These are phyloP conservation scores for Hyparrhenia diplandra DNA, from an alignment of 176 grass and related monocot genomes.

Conservation along the genomic window DNA sequence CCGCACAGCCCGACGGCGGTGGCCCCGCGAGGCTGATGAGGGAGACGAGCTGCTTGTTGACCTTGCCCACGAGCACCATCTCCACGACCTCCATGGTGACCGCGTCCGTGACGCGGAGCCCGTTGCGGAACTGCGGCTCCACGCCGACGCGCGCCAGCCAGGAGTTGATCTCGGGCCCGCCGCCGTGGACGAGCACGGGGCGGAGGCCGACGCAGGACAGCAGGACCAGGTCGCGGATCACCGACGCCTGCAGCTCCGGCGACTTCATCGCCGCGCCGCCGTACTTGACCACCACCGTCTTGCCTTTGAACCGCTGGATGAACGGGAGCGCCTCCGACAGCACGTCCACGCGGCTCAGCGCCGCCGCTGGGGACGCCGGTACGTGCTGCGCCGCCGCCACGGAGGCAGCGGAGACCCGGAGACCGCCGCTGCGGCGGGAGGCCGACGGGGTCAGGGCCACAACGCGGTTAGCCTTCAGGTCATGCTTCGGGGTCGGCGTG, in stretches of 20 bases:
- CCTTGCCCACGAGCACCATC: slow-evolving; percentile 82
- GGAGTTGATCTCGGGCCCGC: slow-evolving; percentile 76
- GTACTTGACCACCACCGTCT: slow-evolving; percentile 91
- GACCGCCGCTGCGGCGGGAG: not conserved
- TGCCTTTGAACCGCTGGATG: slow-evolving; percentile 82
- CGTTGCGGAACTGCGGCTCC: slow-evolving; percentile 63
- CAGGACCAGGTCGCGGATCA: slow-evolving; percentile 75
- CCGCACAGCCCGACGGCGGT: slow-evolving; percentile 77
- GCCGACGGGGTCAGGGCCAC: not conserved
- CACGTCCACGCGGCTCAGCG: slow-evolving; percentile 57
- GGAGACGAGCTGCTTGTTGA: slow-evolving; percentile 87
- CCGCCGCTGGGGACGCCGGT: not conserved
- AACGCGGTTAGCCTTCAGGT: not conserved
- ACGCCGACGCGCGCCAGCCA: slow-evolving; percentile 50
- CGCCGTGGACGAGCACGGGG: slow-evolving; percentile 76
- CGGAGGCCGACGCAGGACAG: slow-evolving; percentile 76
- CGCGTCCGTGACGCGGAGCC: slow-evolving; percentile 73
- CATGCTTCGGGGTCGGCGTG: slow-evolving; percentile 1
- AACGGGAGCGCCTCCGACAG: slow-evolving; percentile 88
- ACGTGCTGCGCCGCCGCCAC: not conserved
- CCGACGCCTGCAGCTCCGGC: slow-evolving; percentile 50
- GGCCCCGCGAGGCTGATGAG: slow-evolving; percentile 61
- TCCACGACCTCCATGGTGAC: slow-evolving; percentile 74
- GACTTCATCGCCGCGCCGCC: slow-evolving; percentile 81
- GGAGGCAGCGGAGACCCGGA: slow-evolving; percentile 21